Evolutionary conservation across 1,284 basidiomycete species (phyloP).

Genomic region (Ustilago nuda): DNA sequence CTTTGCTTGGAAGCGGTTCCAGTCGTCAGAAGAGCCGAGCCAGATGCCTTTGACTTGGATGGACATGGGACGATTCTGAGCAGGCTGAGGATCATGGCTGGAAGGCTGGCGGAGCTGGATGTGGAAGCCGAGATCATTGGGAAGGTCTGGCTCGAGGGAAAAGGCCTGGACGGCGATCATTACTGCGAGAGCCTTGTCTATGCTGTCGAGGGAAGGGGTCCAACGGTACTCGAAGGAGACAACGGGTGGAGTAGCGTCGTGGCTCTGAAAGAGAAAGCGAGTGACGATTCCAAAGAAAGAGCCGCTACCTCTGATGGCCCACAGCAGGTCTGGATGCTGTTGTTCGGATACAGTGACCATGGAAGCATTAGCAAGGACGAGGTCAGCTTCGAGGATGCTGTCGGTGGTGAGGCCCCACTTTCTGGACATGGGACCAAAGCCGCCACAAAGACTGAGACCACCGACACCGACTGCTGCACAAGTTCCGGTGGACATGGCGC

Average conservation of each 20-base stretch:
- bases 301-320: slow-evolving; percentile 68
- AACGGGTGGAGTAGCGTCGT: slow-evolving; percentile 54
- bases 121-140: slow-evolving; percentile 55
- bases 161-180: slow-evolving; percentile 54
- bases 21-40: slow-evolving; percentile 32
- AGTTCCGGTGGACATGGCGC: slow-evolving; percentile 68
- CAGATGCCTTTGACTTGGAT: slow-evolving; percentile 56
- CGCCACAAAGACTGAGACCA: slow-evolving; percentile 67
- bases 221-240: slow-evolving; percentile 56
- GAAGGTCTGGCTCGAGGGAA: slow-evolving; percentile 21
- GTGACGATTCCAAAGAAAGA: slow-evolving; percentile 69
- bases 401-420: slow-evolving; percentile 69
- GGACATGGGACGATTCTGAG: slow-evolving; percentile 18
- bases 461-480: slow-evolving; percentile 69
- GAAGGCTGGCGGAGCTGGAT: slow-evolving; percentile 49
- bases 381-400: slow-evolving; percentile 63
- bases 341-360: slow-evolving; percentile 50
- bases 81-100: slow-evolving; percentile 22
- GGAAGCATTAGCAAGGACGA: slow-evolving; percentile 69
- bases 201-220: slow-evolving; percentile 32
- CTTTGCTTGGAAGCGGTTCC: slow-evolving; percentile 7
- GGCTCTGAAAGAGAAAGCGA: slow-evolving; percentile 51
- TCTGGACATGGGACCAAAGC: slow-evolving; percentile 63
- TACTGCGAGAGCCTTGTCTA: slow-evolving; percentile 26
- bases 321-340: slow-evolving; percentile 49